Conservation (phyloP, 352 stramenopile species). For the Globisporangium nunn region DNA sequence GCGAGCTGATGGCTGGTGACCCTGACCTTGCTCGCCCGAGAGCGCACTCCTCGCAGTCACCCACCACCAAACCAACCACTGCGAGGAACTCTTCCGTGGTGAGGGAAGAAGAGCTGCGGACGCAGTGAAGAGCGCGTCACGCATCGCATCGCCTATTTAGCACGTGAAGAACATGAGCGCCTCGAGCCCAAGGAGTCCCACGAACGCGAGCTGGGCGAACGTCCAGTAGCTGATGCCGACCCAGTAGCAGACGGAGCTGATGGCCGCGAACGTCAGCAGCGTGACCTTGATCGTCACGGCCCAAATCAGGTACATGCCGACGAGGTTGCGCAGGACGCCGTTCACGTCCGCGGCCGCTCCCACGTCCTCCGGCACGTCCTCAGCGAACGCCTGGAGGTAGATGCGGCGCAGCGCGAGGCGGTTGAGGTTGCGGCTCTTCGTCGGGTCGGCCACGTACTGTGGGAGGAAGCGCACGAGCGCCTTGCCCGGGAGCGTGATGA, state of each 20-base stretch:
- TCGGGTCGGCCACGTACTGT: constrained; percentile 54
- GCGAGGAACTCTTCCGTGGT: neutral
- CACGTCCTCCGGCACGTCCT: constrained; percentile 66
- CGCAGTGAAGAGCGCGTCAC: neutral
- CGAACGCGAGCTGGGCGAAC: constrained; percentile 45
- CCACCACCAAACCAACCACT: neutral
- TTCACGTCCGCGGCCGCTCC: constrained; percentile 39
- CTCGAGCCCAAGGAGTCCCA: constrained; percentile 45
- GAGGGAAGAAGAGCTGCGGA: constrained; percentile 1
- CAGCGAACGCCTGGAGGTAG: constrained; percentile 64
- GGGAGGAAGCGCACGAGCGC: constrained; percentile 70
- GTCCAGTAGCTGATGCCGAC: constrained; percentile 61
- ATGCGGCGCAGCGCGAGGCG: constrained; percentile 71
- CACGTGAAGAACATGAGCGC: constrained; percentile 78
- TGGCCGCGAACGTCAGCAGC: constrained; percentile 30
- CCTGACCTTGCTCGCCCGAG: too few species aligned
- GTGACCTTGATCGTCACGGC: constrained; percentile 58
- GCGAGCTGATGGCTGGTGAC: too few species aligned
- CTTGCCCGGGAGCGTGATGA: constrained; percentile 71
- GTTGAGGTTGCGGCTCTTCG: constrained; percentile 76
- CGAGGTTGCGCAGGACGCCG: constrained; percentile 57
- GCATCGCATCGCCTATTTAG: constrained; percentile 17
- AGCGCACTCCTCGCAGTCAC: too few species aligned
- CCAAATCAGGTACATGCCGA: constrained; percentile 64
- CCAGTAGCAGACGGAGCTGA: constrained; percentile 30